Percentiles rank a stretch among this genome's conserved stretches.
Conservation (phyloP, 352 stramenopile genomes). For the Phytopythium delawarense region DNA sequence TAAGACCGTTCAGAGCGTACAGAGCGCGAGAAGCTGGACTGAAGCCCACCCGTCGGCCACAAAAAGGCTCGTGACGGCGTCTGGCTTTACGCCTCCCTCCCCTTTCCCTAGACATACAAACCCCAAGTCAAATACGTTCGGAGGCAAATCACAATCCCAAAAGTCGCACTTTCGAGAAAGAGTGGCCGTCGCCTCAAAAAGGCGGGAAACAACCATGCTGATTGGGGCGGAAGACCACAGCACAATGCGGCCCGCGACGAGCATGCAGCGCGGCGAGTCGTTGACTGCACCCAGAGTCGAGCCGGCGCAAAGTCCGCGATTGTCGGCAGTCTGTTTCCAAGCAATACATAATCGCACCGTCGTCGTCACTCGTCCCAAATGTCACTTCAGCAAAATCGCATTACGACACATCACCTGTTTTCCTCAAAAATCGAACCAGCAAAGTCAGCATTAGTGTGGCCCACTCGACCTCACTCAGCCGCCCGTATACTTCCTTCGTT, state of each 20-base stretch:
- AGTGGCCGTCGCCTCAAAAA: background rate
- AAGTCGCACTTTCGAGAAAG: background rate
- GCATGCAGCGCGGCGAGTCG: too few species aligned
- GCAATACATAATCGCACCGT: too few species aligned
- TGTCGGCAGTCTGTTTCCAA: too few species aligned
- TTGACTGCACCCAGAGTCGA: too few species aligned
- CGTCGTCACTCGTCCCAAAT: too few species aligned
- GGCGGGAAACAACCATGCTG: background rate
- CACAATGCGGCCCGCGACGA: too few species aligned
- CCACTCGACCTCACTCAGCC: background rate
- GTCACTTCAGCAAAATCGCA: background rate
- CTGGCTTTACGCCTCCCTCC: background rate
- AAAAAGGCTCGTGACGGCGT: background rate
- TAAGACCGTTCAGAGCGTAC: background rate
- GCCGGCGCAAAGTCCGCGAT: too few species aligned
- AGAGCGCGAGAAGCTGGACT: background rate
- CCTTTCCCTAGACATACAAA: constrained; percentile 1
- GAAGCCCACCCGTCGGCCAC: constrained; percentile 2
- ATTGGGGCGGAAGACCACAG: background rate
- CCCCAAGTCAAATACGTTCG: constrained; percentile 1
- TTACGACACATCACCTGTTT: background rate
- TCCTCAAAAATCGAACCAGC: background rate
- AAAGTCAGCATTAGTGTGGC: background rate
- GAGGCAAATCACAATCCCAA: background rate
- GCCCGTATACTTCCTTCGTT: background rate